Evolutionary conservation across 176 grass and related monocot genomes (phyloP).

Genomic region (Zoysia japonica): DNA sequence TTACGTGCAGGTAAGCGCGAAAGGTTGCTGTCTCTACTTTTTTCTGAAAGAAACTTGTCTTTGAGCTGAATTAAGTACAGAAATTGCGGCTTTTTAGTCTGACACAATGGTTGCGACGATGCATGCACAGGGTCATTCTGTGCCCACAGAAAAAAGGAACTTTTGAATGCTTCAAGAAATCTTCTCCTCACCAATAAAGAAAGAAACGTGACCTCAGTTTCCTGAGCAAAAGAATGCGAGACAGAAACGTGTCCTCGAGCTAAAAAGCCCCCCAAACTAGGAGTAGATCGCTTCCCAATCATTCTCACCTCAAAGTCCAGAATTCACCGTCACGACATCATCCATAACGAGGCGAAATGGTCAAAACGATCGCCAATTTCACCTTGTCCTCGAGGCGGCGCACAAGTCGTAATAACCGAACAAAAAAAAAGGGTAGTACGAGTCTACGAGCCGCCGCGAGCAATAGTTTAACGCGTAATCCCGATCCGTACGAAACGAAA

Average conservation of each 20-base stretch:
- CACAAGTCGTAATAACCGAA: not conserved
- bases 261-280: not conserved
- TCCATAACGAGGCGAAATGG: not conserved
- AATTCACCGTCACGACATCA: not conserved
- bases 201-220: constrained; percentile 15
- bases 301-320: too few relatives aligned
- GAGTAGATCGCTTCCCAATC: not conserved
- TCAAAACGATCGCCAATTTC: not conserved
- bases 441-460: constrained; percentile 31
- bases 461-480: constrained; percentile 17
- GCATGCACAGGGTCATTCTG: not conserved
- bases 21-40: not conserved
- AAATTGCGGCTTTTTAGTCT: not conserved
- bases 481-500: constrained; percentile 14
- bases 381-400: not conserved
- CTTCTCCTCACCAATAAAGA: not conserved
- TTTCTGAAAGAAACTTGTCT: too few relatives aligned
- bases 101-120: not conserved
- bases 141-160: not conserved
- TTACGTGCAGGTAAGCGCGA: not conserved
- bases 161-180: constrained; percentile 11
- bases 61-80: not conserved
- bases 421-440: not conserved
- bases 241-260: not conserved
- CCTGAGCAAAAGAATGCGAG: not conserved